phyloP scores from a whole-genome alignment of 2,329 filamentous ascomycete species.

The Penicillium sp. region DNA sequence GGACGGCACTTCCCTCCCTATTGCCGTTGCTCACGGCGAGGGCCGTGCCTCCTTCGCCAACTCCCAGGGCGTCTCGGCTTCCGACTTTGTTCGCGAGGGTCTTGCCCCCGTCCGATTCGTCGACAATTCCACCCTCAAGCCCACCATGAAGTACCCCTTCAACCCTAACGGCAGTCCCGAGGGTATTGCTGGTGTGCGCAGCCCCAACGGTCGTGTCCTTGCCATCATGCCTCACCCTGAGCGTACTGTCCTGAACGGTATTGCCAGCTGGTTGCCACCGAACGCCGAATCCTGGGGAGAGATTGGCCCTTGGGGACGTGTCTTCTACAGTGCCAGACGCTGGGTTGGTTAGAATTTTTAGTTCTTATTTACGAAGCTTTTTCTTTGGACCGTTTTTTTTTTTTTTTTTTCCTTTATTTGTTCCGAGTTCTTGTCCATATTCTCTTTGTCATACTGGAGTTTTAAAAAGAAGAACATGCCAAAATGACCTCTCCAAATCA shows the following conservation, averaged over 20 bases:
- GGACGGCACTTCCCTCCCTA: conserved; percentile 75
- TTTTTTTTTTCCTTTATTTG: conserved; percentile 7
- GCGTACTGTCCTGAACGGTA: conserved; percentile 77
- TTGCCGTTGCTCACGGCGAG: conserved; percentile 87
- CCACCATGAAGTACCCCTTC: conserved; percentile 79
- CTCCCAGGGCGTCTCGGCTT: conserved; percentile 45
- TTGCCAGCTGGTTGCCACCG: conserved; percentile 71
- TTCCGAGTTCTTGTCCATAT: conserved; percentile 14
- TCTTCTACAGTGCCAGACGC: conserved; percentile 82
- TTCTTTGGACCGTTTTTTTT: not conserved
- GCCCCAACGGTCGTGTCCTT: conserved; percentile 72
- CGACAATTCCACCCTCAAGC: conserved; percentile 68
- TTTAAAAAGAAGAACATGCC: conserved; percentile 10
- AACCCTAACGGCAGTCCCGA: conserved; percentile 84
- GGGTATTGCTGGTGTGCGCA: conserved; percentile 77
- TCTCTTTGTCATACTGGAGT: conserved; percentile 14
- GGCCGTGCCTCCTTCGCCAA: conserved; percentile 71
- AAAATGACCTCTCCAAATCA: conserved; percentile 7
- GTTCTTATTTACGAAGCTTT: conserved; percentile 2
- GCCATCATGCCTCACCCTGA: conserved; percentile 95
- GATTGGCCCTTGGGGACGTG: conserved; percentile 77
- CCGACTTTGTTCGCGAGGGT: conserved; percentile 59
- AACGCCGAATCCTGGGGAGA: conserved; percentile 68
- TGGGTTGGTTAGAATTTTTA: conserved; percentile 66
- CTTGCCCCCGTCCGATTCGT: conserved; percentile 79